Evolutionary conservation across 2,329 filamentous ascomycete genomes (phyloP).

Genomic region (Cladophialophora bantiana): DNA sequence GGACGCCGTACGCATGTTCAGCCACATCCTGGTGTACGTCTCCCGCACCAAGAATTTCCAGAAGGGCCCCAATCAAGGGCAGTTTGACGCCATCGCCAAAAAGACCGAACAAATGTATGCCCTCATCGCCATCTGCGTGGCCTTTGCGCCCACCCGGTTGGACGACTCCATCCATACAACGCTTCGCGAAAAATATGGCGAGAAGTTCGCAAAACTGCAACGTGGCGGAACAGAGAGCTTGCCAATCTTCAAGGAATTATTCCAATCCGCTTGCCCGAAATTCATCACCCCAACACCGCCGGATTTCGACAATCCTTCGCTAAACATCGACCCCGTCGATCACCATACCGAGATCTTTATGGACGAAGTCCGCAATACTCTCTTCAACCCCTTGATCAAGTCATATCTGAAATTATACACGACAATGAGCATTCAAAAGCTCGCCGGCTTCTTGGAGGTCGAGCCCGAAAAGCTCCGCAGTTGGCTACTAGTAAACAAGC

Average conservation of each 20-base stretch:
- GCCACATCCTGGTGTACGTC: slow-evolving; percentile 98
- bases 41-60: slow-evolving; percentile 99
- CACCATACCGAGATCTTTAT: slow-evolving; percentile 98
- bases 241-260: slow-evolving; percentile 97
- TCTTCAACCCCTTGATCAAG: slow-evolving; percentile 94
- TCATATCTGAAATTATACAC: slow-evolving; percentile 99
- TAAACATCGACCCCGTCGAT: slow-evolving; percentile 96
- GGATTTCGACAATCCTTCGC: slow-evolving; percentile 94
- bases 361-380: slow-evolving; percentile 99
- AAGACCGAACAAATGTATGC: slow-evolving; percentile 99
- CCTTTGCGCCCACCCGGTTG: slow-evolving; percentile 94
- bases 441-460: slow-evolving; percentile 95
- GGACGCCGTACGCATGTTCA: slow-evolving; percentile 99
- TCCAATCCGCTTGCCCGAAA: slow-evolving; percentile 97
- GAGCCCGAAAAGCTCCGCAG: slow-evolving; percentile 94
- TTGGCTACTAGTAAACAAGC: slow-evolving; percentile 97
- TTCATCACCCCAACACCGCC: slow-evolving; percentile 98
- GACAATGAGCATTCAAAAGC: slow-evolving; percentile 98
- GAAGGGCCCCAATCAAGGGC: slow-evolving; percentile 77
- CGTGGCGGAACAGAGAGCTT: slow-evolving; percentile 93
- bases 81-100: slow-evolving; percentile 97
- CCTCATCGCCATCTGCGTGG: slow-evolving; percentile 96
- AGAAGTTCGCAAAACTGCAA: slow-evolving; percentile 96
- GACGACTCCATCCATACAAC: slow-evolving; percentile 99
- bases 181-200: slow-evolving; percentile 97